Evolutionary conservation across 768 basidiomycete genomes (phyloP).

Genomic region (Kwoniella sp.): DNA sequence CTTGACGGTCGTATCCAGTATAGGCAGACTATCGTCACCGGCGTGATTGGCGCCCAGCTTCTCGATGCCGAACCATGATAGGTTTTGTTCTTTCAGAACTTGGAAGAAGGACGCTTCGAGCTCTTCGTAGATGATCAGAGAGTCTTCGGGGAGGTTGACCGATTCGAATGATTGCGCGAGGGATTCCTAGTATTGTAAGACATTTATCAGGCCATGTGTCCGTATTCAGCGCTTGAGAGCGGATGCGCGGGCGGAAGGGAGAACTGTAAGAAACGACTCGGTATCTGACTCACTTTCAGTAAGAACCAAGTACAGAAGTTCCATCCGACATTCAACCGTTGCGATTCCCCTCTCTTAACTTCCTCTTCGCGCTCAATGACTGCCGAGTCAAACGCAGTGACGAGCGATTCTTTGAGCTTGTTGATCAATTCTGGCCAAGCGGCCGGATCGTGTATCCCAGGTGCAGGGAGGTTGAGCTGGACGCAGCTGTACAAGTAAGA

Average conservation of each 20-base stretch:
- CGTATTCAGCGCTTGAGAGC: not conserved
- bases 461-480: slow-evolving; percentile 51
- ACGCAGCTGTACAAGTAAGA: slow-evolving; percentile 38
- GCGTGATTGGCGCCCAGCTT: slow-evolving; percentile 70
- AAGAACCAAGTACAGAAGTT: slow-evolving; percentile 98
- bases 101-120: slow-evolving; percentile 77
- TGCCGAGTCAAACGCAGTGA: slow-evolving; percentile 80
- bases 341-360: slow-evolving; percentile 81
- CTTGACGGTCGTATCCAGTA: slow-evolving; percentile 78
- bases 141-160: slow-evolving; percentile 85
- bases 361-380: slow-evolving; percentile 84
- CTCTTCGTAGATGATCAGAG: slow-evolving; percentile 84
- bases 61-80: slow-evolving; percentile 81
- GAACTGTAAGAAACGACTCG: not conserved
- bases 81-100: slow-evolving; percentile 57
- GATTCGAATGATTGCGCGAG: slow-evolving; percentile 89
- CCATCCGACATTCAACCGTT: slow-evolving; percentile 94
- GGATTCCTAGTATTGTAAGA: slow-evolving; percentile 91
- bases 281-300: slow-evolving; percentile 68
- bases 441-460: slow-evolving; percentile 71
- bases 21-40: slow-evolving; percentile 76
- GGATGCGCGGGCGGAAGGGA: not conserved
- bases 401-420: slow-evolving; percentile 85
- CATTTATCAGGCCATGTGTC: not conserved
- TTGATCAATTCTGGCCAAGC: slow-evolving; percentile 84